phyloP scores from a whole-genome alignment of 148 eudicot genomes.

The Suaeda aralocaspica region DNA sequence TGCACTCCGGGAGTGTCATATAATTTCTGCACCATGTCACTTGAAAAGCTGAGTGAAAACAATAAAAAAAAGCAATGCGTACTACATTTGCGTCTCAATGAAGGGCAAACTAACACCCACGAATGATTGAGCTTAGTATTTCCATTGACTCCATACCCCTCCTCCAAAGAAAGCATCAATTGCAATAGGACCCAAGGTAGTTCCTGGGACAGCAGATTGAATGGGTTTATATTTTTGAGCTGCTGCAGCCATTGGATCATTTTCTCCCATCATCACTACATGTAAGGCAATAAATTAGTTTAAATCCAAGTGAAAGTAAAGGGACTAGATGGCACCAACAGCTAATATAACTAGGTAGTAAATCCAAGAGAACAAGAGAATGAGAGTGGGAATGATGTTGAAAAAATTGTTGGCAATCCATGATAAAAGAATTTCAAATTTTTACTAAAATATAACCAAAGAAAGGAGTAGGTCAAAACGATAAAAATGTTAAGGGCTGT shows the following conservation, averaged over 20 bases:
- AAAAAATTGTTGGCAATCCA: not conserved
- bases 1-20: conserved; percentile 98
- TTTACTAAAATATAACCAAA: no score
- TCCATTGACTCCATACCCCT: conserved; percentile 66
- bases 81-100: not conserved
- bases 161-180: conserved; percentile 88
- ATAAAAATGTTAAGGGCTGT: no score
- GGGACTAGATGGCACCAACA: not conserved
- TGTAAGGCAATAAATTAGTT: not conserved
- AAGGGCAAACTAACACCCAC: not conserved
- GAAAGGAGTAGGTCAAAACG: not conserved
- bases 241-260: conserved; percentile 86
- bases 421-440: not conserved
- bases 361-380: not conserved
- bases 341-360: not conserved
- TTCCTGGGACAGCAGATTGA: conserved; percentile 99
- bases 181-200: conserved; percentile 90
- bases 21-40: conserved; percentile 53
- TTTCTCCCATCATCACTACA: conserved; percentile 74
- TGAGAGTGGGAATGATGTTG: not conserved
- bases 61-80: not conserved
- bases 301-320: conserved; percentile 1
- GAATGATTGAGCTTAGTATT: not conserved
- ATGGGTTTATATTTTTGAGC: conserved; percentile 88
- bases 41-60: not conserved